Percentiles rank a stretch among this genome's conserved stretches.
Evolutionary conservation across 495 filamentous ascomycete genomes (phyloP).

Genomic region (Achaetomiella virescens): DNA sequence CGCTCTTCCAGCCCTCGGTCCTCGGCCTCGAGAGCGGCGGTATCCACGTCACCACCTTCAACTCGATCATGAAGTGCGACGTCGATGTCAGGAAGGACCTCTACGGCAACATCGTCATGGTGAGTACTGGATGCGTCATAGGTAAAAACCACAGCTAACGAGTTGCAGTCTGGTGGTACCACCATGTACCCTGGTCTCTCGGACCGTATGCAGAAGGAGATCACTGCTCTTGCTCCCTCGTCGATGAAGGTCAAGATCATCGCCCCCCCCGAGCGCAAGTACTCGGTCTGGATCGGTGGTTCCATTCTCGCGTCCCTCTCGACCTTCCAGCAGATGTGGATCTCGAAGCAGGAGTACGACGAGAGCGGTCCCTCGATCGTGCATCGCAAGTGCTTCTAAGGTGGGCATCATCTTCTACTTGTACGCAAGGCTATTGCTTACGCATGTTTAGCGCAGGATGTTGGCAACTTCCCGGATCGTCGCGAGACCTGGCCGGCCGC

Average conservation of each 20-base stretch:
- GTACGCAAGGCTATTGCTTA: background rate
- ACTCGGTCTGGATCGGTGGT: constrained; percentile 99
- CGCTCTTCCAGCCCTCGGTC: constrained; percentile 98
- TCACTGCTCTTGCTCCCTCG: constrained; percentile 96
- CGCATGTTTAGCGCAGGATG: constrained; percentile 6
- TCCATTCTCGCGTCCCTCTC: constrained; percentile 98
- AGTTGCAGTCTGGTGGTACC: constrained; percentile 83
- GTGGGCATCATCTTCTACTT: constrained; percentile 27
- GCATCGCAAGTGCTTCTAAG: constrained; percentile 99
- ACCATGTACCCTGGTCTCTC: constrained; percentile 99
- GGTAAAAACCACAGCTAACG: background rate
- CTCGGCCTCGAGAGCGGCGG: constrained; percentile 96
- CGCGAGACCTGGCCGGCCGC: constrained; percentile 32
- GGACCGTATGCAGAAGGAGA: constrained; percentile 99
- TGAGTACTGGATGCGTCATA: constrained; percentile 41
- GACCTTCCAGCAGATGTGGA: constrained; percentile 99
- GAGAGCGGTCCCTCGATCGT: constrained; percentile 99
- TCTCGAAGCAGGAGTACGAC: constrained; percentile 99
- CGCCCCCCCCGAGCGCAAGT: constrained; percentile 94
- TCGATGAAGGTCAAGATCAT: constrained; percentile 99
- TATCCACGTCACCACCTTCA: constrained; percentile 99
- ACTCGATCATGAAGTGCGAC: constrained; percentile 99
- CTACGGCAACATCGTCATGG: constrained; percentile 99
- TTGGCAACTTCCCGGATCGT: constrained; percentile 21
- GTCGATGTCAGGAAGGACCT: constrained; percentile 99